These are phyloP conservation scores for Vitis riparia DNA, from an alignment of 164 flowering plant genomes.

Conservation along the genomic window DNA sequence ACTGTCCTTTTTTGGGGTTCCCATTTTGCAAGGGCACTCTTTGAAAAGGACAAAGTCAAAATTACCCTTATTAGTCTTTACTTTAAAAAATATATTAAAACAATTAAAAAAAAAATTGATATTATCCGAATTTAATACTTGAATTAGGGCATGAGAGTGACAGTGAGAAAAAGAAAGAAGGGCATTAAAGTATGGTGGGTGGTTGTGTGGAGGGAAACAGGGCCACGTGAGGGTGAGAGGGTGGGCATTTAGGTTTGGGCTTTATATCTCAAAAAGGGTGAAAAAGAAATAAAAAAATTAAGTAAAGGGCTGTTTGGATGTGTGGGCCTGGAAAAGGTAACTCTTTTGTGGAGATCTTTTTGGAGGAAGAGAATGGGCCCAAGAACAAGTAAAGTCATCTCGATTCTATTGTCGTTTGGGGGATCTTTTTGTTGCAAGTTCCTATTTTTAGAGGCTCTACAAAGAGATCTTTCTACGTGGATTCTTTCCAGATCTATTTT, in stretches of 20 bases:
- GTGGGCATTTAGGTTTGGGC: too few species aligned
- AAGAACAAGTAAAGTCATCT: not conserved
- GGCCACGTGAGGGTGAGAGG: constrained; percentile 22
- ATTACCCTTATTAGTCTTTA: not conserved
- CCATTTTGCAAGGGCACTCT: not conserved
- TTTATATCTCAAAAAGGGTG: not conserved
- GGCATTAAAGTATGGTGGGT: constrained; percentile 1
- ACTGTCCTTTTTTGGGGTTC: not conserved
- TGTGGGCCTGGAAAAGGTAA: not conserved
- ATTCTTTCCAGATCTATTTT: too few species aligned
- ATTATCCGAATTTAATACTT: not conserved
- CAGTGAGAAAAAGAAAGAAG: not conserved
- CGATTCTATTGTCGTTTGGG: not conserved
- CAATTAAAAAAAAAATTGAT: not conserved
- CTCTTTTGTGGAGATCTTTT: not conserved
- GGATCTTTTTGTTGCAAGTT: not conserved
- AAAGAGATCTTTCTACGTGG: not conserved
- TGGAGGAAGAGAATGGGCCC: not conserved
- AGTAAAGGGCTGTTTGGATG: not conserved
- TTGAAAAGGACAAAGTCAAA: not conserved
- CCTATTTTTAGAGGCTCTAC: constrained; percentile 4
- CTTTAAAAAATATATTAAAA: not conserved
- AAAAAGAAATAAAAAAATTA: not conserved
- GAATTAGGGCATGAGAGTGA: not conserved
- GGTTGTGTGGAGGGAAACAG: constrained; percentile 33